Base-by-base conservation (phyloP, 228 moss, liverwort and hornwort species). In the Sphagnum fallax region DNA sequence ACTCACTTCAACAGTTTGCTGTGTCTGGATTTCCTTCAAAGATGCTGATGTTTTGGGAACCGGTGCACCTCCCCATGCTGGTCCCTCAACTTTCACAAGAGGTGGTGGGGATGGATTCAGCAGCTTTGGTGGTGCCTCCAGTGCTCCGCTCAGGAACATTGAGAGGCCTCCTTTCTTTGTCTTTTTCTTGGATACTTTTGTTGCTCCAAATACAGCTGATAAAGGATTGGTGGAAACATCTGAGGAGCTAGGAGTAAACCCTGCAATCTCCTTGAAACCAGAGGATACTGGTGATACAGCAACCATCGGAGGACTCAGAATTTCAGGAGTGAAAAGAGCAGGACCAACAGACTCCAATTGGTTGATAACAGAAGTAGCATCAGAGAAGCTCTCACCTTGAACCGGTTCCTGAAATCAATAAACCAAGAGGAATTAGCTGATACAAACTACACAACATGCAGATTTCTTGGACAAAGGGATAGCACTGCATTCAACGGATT, bases 111-210 rank as follows among this genome's bases (percentile, higher is more conserved):
- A 69, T 9, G 82, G 81, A 61, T 16, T n/a, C 62, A 76, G 72
- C 60, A 67, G 72, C 72, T 85, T 93, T 5, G 82, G 79, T 73
- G 85, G 75, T 50, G 84, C 90, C 75, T 97, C 97, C 69, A 97
- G 77, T 48, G 88, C 93, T 66, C 97, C 97, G 67, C 93, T 97
- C 32, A 97, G 85, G 70, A 97, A 97, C 77, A 93, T 88, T 52
- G 97, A 97, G 69, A 97, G 86, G 4, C 91, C 97, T 14, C 97
- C 93, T 70, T 87, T 97, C 60, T 88, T 82, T 16, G 79, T 64
- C 70, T 80, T 78, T 79, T 86, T 92, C 51, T 86, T 92, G 10
- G 74, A 73, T 15, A 78, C 65, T 70, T 80, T 82, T 32, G 32
- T 32, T 7, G 70, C 65, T 14, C 72, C 63, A 60, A 76, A 80